Conservation (phyloP, 2,329 filamentous ascomycete genomes). For the Talaromyces sp. region DNA sequence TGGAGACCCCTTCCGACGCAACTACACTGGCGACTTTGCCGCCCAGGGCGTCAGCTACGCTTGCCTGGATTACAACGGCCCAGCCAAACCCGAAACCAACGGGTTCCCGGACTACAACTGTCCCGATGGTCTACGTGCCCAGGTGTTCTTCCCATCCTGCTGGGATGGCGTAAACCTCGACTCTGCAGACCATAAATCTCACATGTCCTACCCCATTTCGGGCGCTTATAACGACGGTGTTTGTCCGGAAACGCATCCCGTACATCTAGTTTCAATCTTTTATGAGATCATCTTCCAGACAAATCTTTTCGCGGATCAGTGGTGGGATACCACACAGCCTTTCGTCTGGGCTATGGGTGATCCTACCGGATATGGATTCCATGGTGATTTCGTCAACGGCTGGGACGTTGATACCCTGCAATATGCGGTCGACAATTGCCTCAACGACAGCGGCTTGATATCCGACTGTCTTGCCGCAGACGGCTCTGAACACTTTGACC, state of each 20-base stretch:
- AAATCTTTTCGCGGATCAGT: constrained; percentile 30
- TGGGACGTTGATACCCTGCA: constrained; percentile 71
- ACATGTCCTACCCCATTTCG: constrained; percentile 35
- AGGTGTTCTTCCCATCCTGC: constrained; percentile 39
- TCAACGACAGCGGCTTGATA: constrained; percentile 64
- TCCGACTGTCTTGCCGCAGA: constrained; percentile 57
- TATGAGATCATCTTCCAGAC: constrained; percentile 58
- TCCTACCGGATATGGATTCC: constrained; percentile 52
- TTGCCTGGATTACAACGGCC: constrained; percentile 74
- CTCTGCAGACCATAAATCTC: constrained; percentile 30
- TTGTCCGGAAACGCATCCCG: constrained; percentile 46
- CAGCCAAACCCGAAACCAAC: constrained; percentile 49
- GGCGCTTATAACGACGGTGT: constrained; percentile 33
- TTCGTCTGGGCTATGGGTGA: constrained; percentile 51
- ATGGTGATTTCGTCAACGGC: constrained; percentile 61
- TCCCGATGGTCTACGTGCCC: constrained; percentile 27
- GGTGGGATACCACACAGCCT: constrained; percentile 32
- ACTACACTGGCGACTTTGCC: constrained; percentile 60
- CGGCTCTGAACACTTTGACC: constrained; percentile 53
- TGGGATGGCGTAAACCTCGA: constrained; percentile 37
- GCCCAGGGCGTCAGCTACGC: constrained; percentile 90
- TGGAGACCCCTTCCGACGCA: constrained; percentile 65
- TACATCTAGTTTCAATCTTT: constrained; percentile 58
- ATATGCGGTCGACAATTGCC: constrained; percentile 71
- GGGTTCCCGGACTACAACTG: constrained; percentile 57